Percentiles rank a stretch among this genome's conserved stretches.
These are phyloP conservation scores for Clavariopsis aquatica DNA, from an alignment of 495 filamentous ascomycete species.

Conservation along the genomic window DNA sequence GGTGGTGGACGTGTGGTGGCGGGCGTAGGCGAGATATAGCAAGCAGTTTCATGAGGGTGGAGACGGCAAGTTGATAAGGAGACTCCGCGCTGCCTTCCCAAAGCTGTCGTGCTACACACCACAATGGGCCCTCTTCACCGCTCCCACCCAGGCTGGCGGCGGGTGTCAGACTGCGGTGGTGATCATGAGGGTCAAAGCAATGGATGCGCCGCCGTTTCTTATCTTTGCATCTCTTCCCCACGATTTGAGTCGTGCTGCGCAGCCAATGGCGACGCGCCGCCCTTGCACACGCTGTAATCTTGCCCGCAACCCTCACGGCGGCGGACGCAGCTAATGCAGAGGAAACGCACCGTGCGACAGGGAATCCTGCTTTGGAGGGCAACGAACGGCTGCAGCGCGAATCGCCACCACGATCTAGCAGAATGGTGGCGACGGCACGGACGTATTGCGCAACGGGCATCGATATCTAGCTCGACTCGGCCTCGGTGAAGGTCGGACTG, in stretches of 20 bases:
- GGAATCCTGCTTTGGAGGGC: slow-evolving; percentile 2
- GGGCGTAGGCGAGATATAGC: not conserved
- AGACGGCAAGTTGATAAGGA: slow-evolving; percentile 12
- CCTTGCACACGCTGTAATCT: slow-evolving; percentile 2
- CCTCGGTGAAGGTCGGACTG: not conserved
- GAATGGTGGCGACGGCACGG: not conserved
- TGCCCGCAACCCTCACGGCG: not conserved
- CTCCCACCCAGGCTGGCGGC: slow-evolving; percentile 1
- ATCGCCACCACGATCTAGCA: not conserved
- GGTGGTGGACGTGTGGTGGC: not conserved
- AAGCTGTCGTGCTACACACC: slow-evolving; percentile 13
- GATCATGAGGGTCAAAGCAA: slow-evolving; percentile 19
- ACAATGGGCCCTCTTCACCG: slow-evolving; percentile 23
- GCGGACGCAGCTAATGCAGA: slow-evolving; percentile 11
- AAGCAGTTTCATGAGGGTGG: slow-evolving; percentile 12
- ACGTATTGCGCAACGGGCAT: not conserved
- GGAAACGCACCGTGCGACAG: slow-evolving; percentile 3
- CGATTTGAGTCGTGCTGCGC: slow-evolving; percentile 11
- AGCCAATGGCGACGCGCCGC: slow-evolving; percentile 14
- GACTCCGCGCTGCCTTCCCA: slow-evolving; percentile 9
- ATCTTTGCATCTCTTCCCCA: slow-evolving; percentile 26
- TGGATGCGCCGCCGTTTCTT: slow-evolving; percentile 15
- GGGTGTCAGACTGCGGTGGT: slow-evolving; percentile 1
- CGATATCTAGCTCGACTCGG: not conserved
- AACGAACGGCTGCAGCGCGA: not conserved